A percentile compares a stretch with the other conserved stretches of the same genome.
Evolutionary conservation across 1,284 basidiomycete species (phyloP).

Genomic region (Tilletia horrida): DNA sequence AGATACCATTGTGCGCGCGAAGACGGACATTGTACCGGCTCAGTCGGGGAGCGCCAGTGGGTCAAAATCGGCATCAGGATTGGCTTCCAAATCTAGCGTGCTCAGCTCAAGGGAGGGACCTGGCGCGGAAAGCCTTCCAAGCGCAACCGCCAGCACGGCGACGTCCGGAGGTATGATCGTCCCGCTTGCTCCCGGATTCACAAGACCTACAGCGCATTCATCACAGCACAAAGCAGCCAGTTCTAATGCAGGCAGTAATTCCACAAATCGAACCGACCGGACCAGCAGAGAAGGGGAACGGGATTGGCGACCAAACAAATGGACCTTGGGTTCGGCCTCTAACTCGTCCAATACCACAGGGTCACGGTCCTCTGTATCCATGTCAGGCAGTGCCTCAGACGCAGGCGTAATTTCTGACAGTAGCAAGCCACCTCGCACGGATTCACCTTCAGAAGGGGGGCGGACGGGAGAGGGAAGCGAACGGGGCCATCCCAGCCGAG

Average conservation of each 20-base stretch:
- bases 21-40: not conserved
- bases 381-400: not conserved
- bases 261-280: not conserved
- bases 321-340: slow-evolving; percentile 29
- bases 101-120: slow-evolving; percentile 12
- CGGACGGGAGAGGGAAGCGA: too few species aligned
- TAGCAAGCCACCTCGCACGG: too few species aligned
- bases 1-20: slow-evolving; percentile 9
- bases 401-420: not conserved
- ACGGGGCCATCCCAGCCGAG: too few species aligned
- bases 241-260: slow-evolving; percentile 16
- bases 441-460: too few species aligned
- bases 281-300: not conserved
- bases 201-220: slow-evolving; percentile 13
- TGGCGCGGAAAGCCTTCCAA: slow-evolving; percentile 2
- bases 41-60: not conserved
- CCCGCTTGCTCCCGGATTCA: slow-evolving; percentile 9
- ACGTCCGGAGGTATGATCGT: slow-evolving; percentile 15
- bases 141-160: not conserved
- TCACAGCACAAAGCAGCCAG: not conserved
- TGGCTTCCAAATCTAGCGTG: slow-evolving; percentile 7
- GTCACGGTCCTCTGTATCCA: not conserved
- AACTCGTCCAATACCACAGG: not conserved
- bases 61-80: not conserved
- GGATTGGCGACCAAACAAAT: slow-evolving; percentile 43